Conservation (phyloP, 495 filamentous ascomycete species). For the Penicillium flavigenum region DNA sequence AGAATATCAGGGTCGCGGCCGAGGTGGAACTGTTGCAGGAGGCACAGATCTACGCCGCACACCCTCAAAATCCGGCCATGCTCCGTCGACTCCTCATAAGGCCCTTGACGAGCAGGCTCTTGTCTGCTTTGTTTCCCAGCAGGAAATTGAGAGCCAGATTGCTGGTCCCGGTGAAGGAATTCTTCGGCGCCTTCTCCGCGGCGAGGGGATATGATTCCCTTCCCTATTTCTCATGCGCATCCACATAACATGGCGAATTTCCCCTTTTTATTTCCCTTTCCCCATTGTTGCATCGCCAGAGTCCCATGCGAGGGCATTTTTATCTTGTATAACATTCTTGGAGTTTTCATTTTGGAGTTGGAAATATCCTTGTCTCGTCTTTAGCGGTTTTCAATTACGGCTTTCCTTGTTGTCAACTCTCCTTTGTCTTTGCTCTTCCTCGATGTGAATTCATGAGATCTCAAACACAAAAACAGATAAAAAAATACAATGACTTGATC, state of each 20-base stretch:
- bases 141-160: conserved; percentile 69
- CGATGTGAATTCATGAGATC: neutral
- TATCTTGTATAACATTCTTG: conserved; percentile 23
- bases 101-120: conserved; percentile 67
- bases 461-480: neutral
- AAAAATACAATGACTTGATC: conserved; percentile 2
- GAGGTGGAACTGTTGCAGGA: conserved; percentile 56
- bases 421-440: neutral
- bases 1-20: conserved; percentile 69
- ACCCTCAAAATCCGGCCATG: conserved; percentile 57
- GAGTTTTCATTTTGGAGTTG: conserved; percentile 16
- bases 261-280: conserved; percentile 3
- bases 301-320: conserved; percentile 13
- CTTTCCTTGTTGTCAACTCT: conserved; percentile 19
- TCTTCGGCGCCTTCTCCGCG: conserved; percentile 44
- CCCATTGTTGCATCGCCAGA: conserved; percentile 17
- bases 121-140: conserved; percentile 73
- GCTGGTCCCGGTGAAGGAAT: conserved; percentile 63
- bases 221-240: neutral
- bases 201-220: conserved; percentile 37
- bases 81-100: conserved; percentile 43
- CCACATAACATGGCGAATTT: neutral
- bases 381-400: conserved; percentile 6
- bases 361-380: conserved; percentile 16
- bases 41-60: conserved; percentile 51